phyloP scores from a whole-genome alignment of 2,329 filamentous ascomycete species.

The Fusarium poae region DNA sequence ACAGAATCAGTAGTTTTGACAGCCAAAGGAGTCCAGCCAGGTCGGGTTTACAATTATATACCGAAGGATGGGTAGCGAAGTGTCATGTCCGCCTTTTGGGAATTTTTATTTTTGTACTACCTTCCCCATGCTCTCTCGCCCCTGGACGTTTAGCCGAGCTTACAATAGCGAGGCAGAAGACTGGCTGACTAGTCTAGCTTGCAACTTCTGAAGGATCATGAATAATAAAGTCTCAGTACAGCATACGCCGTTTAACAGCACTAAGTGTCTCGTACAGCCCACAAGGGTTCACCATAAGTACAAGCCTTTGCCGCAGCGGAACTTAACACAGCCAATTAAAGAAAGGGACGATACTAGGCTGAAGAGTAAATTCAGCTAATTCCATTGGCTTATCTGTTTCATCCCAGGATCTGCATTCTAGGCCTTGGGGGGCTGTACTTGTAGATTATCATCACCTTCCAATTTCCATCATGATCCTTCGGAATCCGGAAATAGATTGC shows the following conservation, averaged over 20 bases:
- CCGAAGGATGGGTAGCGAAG: neutral
- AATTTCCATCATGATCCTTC: neutral
- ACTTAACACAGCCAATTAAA: neutral
- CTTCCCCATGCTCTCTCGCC: neutral
- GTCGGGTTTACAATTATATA: neutral
- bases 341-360: neutral
- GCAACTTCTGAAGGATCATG: neutral
- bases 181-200: too few relatives aligned
- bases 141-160: neutral
- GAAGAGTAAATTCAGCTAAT: neutral
- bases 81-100: neutral
- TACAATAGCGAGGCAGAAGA: neutral
- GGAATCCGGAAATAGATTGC: neutral
- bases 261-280: neutral
- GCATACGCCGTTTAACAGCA: neutral
- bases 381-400: neutral
- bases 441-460: neutral
- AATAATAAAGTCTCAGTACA: neutral
- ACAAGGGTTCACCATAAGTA: neutral
- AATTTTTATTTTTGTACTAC: neutral
- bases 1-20: neutral
- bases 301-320: neutral
- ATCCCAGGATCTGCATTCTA: neutral
- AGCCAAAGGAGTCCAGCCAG: neutral
- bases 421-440: neutral